These are phyloP conservation scores for Xylaria castorea DNA, from an alignment of 495 filamentous ascomycete species.

Conservation along the genomic window DNA sequence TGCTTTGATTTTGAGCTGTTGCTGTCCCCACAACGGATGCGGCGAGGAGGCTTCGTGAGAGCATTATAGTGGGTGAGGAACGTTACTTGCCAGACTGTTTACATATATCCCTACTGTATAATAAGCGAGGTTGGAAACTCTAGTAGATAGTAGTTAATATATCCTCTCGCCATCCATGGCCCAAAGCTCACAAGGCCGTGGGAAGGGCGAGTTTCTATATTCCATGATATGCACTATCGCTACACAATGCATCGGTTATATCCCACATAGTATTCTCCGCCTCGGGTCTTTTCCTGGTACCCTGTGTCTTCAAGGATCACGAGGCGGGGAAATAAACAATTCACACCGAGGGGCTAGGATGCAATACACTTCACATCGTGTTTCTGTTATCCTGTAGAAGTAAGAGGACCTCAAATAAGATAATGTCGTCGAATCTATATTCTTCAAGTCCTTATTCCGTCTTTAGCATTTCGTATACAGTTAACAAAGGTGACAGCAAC, in stretches of 20 bases:
- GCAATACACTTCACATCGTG: neutral
- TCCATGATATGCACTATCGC: neutral
- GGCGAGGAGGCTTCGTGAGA: conserved; percentile 15
- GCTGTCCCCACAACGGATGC: conserved; percentile 27
- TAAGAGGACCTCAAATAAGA: neutral
- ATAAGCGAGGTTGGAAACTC: neutral
- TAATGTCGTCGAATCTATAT: neutral
- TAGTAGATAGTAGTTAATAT: neutral
- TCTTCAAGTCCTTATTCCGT: no score
- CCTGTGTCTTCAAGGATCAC: conserved; percentile 4
- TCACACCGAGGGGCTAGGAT: neutral
- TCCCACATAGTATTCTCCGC: conserved; percentile 4
- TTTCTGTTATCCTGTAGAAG: neutral
- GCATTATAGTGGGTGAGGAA: neutral
- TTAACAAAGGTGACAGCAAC: neutral
- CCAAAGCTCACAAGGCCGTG: neutral
- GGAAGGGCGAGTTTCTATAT: conserved; percentile 1
- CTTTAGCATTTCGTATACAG: neutral
- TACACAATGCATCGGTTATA: conserved; percentile 13
- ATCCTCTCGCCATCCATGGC: neutral
- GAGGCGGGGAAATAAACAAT: conserved; percentile 18
- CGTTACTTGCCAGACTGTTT: neutral
- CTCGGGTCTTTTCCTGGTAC: neutral
- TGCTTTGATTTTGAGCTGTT: conserved; percentile 27
- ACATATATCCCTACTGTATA: no score